phyloP scores from a whole-genome alignment of 2,329 filamentous ascomycete species.

The Calonectria honghensis region DNA sequence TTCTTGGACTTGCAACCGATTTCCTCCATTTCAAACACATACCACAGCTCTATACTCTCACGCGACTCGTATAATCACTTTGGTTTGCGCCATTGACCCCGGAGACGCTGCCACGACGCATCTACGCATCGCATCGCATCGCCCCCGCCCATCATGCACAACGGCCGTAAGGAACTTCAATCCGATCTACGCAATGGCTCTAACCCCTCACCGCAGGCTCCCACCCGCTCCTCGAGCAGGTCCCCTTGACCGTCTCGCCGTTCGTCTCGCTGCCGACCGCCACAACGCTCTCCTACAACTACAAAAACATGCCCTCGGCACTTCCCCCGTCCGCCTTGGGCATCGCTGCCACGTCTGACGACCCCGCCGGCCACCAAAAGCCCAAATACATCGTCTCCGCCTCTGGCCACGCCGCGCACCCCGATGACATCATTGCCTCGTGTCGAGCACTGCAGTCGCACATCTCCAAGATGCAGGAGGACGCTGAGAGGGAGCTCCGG shows the following conservation, averaged over 20 bases:
- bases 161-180: slow-evolving; percentile 58
- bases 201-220: slow-evolving; percentile 72
- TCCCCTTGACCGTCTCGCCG: slow-evolving; percentile 94
- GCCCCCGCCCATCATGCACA: slow-evolving; percentile 54
- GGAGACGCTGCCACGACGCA: neutral
- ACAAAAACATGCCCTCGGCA: slow-evolving; percentile 91
- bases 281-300: slow-evolving; percentile 95
- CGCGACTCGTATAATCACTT: slow-evolving; percentile 1
- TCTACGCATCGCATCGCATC: neutral
- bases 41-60: neutral
- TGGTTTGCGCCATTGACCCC: slow-evolving; percentile 1
- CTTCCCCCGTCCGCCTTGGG: slow-evolving; percentile 74
- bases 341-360: slow-evolving; percentile 61
- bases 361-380: slow-evolving; percentile 65
- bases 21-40: neutral
- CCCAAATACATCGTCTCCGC: slow-evolving; percentile 85
- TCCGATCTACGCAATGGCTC: slow-evolving; percentile 14
- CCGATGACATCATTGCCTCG: slow-evolving; percentile 88
- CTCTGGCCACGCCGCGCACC: slow-evolving; percentile 88
- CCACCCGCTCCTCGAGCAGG: slow-evolving; percentile 92
- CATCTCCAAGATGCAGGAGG: slow-evolving; percentile 79
- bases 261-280: slow-evolving; percentile 93
- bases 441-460: slow-evolving; percentile 87
- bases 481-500: slow-evolving; percentile 80
- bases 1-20: neutral